Evolutionary conservation across 331 rosid genomes (phyloP), one percentile per base, ranked within the genome.

Genomic region (Prunus yedoensis): DNA sequence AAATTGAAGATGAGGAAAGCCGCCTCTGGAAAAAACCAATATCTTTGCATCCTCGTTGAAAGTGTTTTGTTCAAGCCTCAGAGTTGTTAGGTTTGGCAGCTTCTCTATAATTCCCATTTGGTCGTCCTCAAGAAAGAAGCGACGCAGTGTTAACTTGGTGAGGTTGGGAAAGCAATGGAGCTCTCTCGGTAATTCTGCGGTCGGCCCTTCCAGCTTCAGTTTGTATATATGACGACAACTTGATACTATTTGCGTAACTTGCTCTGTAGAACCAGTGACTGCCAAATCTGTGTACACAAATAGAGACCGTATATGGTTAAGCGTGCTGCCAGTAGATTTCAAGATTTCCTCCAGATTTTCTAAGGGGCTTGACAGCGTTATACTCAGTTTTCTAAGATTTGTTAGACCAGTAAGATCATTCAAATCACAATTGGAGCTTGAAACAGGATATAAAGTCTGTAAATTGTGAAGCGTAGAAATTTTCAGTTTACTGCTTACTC

Each of bases 1-100:
- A 18, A 57, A 67, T 60, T 76, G 68, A 12, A 76, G 60, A 67
- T 18, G 58, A 15, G 58, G 80, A 67, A 76, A 76, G 5, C 80
- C 80, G 16, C 20, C 28, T 28, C 18, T 66, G 0, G 58, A 38
- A 46, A 46, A 76, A 45, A 68, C 74, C 68, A 76, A 5, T 4
- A 15, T 51, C 56, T 51, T 56, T 27, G 17, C 17, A 25, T n/a
- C 3, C 6, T 74, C 43, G 0, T 5, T 6, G 50, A 38, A 76
- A 2, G 60, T 32, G 38, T 32, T 23, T 9, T 16, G 25, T 0
- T 10, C 8, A 17, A 76, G 18, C 2, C 11, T 10, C 3, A 68
- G 68, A 35, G 27, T 21, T 58, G 74, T 76, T 12, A 76, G 21
- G 47, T 68, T 32, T 32, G 38, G 38, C 38, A 32, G 38, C 38